A percentile compares a stretch with the other conserved stretches of the same genome.
phyloP scores from a whole-genome alignment of 306 rosid genomes.

The cucumber (Cucumis sativus) region DNA sequence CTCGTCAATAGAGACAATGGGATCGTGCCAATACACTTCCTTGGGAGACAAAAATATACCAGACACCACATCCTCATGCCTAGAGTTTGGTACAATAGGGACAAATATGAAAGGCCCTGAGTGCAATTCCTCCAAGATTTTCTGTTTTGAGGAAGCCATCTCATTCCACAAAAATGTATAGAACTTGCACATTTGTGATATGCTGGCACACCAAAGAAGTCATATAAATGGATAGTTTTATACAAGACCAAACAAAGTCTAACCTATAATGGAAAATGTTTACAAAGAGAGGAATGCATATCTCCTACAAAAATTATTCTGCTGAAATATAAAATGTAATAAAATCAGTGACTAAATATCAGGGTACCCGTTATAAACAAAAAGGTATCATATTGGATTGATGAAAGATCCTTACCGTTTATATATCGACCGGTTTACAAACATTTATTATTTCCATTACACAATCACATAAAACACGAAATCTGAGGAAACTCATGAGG shows the following conservation, averaged over 20 bases:
- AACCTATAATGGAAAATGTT: background rate
- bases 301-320: background rate
- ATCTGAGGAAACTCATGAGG: background rate
- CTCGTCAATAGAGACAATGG: conserved; percentile 46
- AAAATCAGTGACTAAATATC: background rate
- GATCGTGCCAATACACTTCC: conserved; percentile 72
- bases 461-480: background rate
- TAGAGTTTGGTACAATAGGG: conserved; percentile 38
- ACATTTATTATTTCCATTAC: background rate
- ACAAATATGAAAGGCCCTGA: conserved; percentile 68
- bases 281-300: background rate
- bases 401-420: background rate
- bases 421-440: background rate
- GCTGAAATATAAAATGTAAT: background rate
- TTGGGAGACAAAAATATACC: conserved; percentile 51
- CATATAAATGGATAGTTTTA: background rate
- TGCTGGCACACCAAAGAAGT: conserved; percentile 29
- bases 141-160: conserved; percentile 49
- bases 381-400: background rate
- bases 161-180: conserved; percentile 73
- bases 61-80: conserved; percentile 39
- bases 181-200: conserved; percentile 65
- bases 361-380: background rate
- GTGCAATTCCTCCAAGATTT: conserved; percentile 37
- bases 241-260: background rate